These are phyloP conservation scores for Dillenia turbinata DNA, from an alignment of 164 flowering plant genomes.

Conservation along the genomic window DNA sequence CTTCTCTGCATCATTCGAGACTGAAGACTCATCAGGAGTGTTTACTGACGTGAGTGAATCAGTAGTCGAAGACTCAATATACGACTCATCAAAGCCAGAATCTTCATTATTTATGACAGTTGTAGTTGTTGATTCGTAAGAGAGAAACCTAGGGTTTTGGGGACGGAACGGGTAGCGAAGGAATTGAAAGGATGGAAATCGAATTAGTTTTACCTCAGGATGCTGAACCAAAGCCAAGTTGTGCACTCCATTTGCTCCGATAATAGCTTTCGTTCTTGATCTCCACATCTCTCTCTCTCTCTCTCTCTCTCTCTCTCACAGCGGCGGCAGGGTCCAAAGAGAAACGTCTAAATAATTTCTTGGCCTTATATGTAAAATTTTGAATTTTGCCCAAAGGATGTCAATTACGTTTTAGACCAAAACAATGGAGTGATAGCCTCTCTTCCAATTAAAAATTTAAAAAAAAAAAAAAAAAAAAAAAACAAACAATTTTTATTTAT, in stretches of 20 bases:
- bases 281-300: constrained; percentile 27
- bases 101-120: not conserved
- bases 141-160: constrained; percentile 18
- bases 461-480: too few species aligned
- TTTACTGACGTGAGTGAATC: too few species aligned
- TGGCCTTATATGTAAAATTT: too few species aligned
- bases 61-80: constrained; percentile 7
- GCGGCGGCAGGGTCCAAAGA: too few species aligned
- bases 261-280: constrained; percentile 9
- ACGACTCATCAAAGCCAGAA: not conserved
- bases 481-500: too few species aligned
- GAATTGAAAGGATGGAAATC: not conserved
- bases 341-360: too few species aligned
- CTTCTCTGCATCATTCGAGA: constrained; percentile 10
- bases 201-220: constrained; percentile 9
- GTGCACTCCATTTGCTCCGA: constrained; percentile 9
- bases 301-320: too few species aligned
- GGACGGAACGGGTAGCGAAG: not conserved
- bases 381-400: too few species aligned
- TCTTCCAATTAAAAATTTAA: too few species aligned
- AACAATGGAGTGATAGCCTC: too few species aligned
- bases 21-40: too few species aligned
- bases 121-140: constrained; percentile 1
- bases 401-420: too few species aligned
- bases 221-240: constrained; percentile 1